A percentile compares a stretch with the other conserved stretches of the same genome.
Conservation (phyloP, 2,329 filamentous ascomycete genomes). For the Arthrobotrys conoides region DNA sequence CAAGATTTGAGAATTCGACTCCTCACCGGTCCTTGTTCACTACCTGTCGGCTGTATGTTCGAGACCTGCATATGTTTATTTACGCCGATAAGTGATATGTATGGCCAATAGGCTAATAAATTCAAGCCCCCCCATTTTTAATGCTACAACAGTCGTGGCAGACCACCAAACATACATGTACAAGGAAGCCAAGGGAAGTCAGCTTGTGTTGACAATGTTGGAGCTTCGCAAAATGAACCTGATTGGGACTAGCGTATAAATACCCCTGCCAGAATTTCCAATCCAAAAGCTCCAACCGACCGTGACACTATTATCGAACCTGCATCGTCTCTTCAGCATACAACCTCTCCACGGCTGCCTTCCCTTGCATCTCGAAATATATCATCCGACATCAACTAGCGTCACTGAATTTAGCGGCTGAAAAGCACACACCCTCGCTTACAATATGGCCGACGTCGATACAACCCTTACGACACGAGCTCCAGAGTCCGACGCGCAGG, state of each 20-base stretch:
- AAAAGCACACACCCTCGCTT: slow-evolving; percentile 3
- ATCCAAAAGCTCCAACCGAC: slow-evolving; percentile 8
- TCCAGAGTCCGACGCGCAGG: slow-evolving; percentile 53
- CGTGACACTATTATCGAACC: neutral
- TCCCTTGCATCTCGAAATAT: slow-evolving; percentile 7
- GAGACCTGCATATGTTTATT: too few species aligned
- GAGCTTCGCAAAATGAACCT: slow-evolving; percentile 13
- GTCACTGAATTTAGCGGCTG: neutral
- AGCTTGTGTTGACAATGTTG: slow-evolving; percentile 17
- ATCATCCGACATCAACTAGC: slow-evolving; percentile 6
- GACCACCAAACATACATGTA: too few species aligned
- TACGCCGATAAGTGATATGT: too few species aligned
- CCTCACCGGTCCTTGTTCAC: neutral
- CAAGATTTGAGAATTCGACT: neutral
- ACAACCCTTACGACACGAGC: slow-evolving; percentile 44
- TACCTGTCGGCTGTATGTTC: neutral
- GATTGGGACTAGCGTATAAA: neutral
- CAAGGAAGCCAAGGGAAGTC: neutral
- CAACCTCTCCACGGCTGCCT: slow-evolving; percentile 17
- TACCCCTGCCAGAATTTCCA: slow-evolving; percentile 17
- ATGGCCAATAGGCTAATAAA: too few species aligned
- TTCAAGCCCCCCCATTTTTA: too few species aligned
- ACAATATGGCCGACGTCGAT: slow-evolving; percentile 55
- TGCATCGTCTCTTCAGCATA: slow-evolving; percentile 7
- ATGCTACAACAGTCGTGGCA: too few species aligned